phyloP scores from a whole-genome alignment of 352 stramenopile genomes.

The Thalassiosira allenii region DNA sequence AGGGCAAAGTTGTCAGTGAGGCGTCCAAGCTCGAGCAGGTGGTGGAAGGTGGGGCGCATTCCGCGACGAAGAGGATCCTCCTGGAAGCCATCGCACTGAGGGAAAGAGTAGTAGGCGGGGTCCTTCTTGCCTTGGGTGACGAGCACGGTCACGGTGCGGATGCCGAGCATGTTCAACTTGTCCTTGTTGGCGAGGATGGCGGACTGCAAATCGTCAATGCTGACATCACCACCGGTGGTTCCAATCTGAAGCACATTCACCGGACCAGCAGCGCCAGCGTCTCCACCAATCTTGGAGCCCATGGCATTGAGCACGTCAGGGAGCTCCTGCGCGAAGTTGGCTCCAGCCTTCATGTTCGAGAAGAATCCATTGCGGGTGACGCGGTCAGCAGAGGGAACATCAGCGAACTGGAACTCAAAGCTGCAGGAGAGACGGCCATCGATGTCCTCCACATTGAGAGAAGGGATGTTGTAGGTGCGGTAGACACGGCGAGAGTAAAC shows the following conservation, averaged over 20 bases:
- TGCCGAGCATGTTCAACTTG: conserved; percentile 80
- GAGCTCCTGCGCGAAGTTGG: conserved; percentile 71
- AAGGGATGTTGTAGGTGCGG: conserved; percentile 87
- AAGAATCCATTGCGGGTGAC: conserved; percentile 78
- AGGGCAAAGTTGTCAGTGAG: conserved; percentile 89
- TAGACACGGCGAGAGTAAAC: conserved; percentile 91
- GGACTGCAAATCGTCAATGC: conserved; percentile 66
- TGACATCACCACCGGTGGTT: conserved; percentile 49
- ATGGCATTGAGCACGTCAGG: conserved; percentile 76
- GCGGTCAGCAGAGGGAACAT: conserved; percentile 76
- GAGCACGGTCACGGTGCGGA: conserved; percentile 85
- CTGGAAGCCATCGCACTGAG: conserved; percentile 90
- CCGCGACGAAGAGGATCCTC: conserved; percentile 98
- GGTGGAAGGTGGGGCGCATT: conserved; percentile 98
- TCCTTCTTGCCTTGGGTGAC: conserved; percentile 81
- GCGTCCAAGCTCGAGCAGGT: conserved; percentile 97
- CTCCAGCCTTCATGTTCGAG: conserved; percentile 70
- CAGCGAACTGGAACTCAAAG: conserved; percentile 87
- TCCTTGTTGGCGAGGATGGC: conserved; percentile 60
- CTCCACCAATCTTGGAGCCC: conserved; percentile 57
- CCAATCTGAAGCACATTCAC: conserved; percentile 89
- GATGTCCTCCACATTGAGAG: conserved; percentile 70
- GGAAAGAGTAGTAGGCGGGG: conserved; percentile 87
- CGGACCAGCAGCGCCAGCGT: conserved; percentile 56
- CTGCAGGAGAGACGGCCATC: conserved; percentile 76